A percentile compares a stretch with the other conserved stretches of the same genome.
Conservation (phyloP, 306 rosid genomes). For the Cucumis hystrix region DNA sequence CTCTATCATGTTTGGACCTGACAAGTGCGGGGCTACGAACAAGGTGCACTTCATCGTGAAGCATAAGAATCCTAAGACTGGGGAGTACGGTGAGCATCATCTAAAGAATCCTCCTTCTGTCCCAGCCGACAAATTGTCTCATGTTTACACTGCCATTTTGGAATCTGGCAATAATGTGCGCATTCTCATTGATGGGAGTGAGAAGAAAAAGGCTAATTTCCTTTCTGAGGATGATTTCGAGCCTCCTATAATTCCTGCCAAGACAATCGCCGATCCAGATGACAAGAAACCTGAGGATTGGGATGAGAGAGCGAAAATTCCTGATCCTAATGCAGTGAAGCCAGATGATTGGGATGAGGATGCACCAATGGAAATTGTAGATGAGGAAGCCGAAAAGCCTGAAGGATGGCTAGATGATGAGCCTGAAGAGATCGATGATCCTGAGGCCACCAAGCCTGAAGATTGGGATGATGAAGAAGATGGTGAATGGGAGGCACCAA, state of each 20-base stretch:
- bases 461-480: conserved; percentile 97
- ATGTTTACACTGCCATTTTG: conserved; percentile 76
- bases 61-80: conserved; percentile 88
- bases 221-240: conserved; percentile 80
- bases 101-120: conserved; percentile 78
- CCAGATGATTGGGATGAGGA: conserved; percentile 99
- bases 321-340: conserved; percentile 72
- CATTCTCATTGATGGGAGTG: conserved; percentile 37
- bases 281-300: conserved; percentile 96
- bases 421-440: conserved; percentile 89
- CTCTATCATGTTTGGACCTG: conserved; percentile 94
- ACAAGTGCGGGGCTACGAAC: conserved; percentile 89
- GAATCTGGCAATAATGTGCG: conserved; percentile 28
- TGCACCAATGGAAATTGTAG: conserved; percentile 79
- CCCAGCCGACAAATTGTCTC: conserved; percentile 77
- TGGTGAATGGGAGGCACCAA: conserved; percentile 88
- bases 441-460: conserved; percentile 80
- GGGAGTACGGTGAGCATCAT: conserved; percentile 81
- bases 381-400: conserved; percentile 89
- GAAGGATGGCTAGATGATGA: conserved; percentile 98
- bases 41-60: conserved; percentile 92
- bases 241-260: conserved; percentile 69
- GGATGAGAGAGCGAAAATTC: conserved; percentile 88
- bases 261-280: conserved; percentile 92
- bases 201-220: conserved; percentile 39